Evolutionary conservation across 2,329 filamentous ascomycete species (phyloP), one percentile per base, ranked within the genome.

Genomic region (Diplodia corticola): DNA sequence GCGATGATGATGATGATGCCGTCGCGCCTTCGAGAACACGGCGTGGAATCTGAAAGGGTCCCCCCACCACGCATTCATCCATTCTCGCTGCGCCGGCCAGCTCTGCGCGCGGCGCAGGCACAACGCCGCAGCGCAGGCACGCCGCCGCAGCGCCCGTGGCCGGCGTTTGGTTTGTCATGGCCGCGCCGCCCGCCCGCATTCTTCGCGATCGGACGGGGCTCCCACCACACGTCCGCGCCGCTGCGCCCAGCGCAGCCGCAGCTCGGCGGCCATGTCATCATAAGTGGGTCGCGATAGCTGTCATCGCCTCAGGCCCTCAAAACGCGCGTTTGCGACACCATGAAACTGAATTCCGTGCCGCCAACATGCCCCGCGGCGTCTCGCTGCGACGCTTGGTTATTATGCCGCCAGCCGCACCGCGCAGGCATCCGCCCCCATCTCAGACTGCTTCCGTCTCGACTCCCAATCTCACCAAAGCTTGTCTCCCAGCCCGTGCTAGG

Each of bases 181-280:
- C 50, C n/a, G 50, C 26, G 30, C 33, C 54, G n/a, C 20, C 54
- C 20, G 54, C 37, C 37, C 24, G 26, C 55, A 60, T 60, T 60
- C 55, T 46, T 22, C 35, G 33, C 54, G 53, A 15, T 44, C 40
- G 40, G 40, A 20, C 40, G 40, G 33, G 22, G 55, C 55, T 26
- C 15, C 57, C 26, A 30, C 40, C 26, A 17, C 57, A 49, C 55
- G 24, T 40, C 40, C 37, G 37, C 55, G 55, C 22, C 53, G 55
- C 57, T n/a, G 40, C 28, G 57, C 57, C 57, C 57, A 61, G 57
- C 35, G 55, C 44, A 49, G 22, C 24, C 24, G 57, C 57, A 49
- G 57, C 57, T 61, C 60, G 48, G 60, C 60, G 51, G 48, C 60
- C 60, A 63, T 53, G 49, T 63, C 60, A 63, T 63, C 40, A 63